A percentile compares a stretch with the other conserved stretches of the same genome.
phyloP scores from a whole-genome alignment of 2,329 filamentous ascomycete genomes.

The Alternaria sp. region DNA sequence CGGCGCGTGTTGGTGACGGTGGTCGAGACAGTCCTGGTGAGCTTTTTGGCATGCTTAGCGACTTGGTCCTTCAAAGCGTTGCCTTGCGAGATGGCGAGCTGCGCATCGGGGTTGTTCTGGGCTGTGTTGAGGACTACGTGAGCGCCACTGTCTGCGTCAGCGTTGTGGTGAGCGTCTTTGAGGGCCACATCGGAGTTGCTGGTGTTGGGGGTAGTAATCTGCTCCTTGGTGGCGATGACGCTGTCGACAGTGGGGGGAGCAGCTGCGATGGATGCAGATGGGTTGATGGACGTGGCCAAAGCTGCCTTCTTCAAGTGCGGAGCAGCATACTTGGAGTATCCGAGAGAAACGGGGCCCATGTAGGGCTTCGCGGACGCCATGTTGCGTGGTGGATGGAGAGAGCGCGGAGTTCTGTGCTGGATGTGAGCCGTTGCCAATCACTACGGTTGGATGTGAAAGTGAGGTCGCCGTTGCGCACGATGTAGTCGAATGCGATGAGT shows the following conservation, averaged over 20 bases:
- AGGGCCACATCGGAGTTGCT: neutral
- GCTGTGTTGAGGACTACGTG: neutral
- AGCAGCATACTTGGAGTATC: constrained; percentile 27
- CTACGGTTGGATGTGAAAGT: neutral
- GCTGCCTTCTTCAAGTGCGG: constrained; percentile 9
- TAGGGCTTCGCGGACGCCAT: constrained; percentile 14
- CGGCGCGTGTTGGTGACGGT: constrained; percentile 25
- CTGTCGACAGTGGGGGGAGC: constrained; percentile 2
- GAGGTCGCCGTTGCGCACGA: neutral
- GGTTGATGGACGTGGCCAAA: constrained; percentile 2
- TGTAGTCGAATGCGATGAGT: neutral
- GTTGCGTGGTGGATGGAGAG: neutral
- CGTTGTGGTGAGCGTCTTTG: constrained; percentile 4
- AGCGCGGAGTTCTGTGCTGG: neutral
- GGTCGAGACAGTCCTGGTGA: constrained; percentile 25
- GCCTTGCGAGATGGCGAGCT: constrained; percentile 33
- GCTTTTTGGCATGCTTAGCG: constrained; percentile 20
- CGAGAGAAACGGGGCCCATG: constrained; percentile 19
- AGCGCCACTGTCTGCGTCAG: constrained; percentile 7
- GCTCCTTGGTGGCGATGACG: constrained; percentile 33
- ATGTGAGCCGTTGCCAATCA: neutral
- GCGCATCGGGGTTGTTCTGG: constrained; percentile 13
- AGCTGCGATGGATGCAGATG: neutral
- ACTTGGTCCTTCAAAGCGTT: constrained; percentile 28
- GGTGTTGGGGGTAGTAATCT: constrained; percentile 23